Evolutionary conservation across 208 protist genomes (phyloP), one percentile per base, ranked within the genome.

Genomic region (Leishmania guyanensis): DNA sequence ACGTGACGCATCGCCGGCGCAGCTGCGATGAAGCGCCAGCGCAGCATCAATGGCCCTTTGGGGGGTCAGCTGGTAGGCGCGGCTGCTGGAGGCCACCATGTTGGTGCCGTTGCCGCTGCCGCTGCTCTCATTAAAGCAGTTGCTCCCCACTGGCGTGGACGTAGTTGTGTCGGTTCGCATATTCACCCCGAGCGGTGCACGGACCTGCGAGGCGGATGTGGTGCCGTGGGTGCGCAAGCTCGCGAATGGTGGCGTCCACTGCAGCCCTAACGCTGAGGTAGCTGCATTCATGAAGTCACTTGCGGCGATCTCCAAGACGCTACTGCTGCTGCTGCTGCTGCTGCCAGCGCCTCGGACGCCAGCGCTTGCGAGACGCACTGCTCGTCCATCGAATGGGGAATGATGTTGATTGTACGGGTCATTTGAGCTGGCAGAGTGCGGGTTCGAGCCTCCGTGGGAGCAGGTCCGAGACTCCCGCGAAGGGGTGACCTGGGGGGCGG

Each of bases 331-430:
- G 65, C 62, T n/a, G 39, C 75, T 43, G 39, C 9, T 36, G 26
- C 75, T 36, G 36, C 39, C 43, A 17, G n/a, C 76, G 58, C 39
- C 64, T 20, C 53, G 53, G 60, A 26, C 43, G 53, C 36, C 58
- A 58, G 26, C 20, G 33, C 77, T 79, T 10, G 46, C 50, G 26
- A 86, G 82, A 43, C 78, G 74, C 72, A 77, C 20, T 6, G 78
- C 76, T 5, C 82, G 71, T 26, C 51, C 48, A 5, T 86, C 82
- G n/a, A 62, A 53, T 33, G 58, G 36, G 16, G 56, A 79, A 66
- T 74, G 79, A 56, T 86, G 73, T 54, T 82, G 78, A 20, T 82
- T 68, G 43, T 75, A 72, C 46, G 72, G 72, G 78, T 43, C 77
- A 46, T 80, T 66, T 0, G n/a, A 8, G 48, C 75, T 78, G 14